phyloP scores from a whole-genome alignment of 2,329 filamentous ascomycete genomes.

The Alternaria consortialis region DNA sequence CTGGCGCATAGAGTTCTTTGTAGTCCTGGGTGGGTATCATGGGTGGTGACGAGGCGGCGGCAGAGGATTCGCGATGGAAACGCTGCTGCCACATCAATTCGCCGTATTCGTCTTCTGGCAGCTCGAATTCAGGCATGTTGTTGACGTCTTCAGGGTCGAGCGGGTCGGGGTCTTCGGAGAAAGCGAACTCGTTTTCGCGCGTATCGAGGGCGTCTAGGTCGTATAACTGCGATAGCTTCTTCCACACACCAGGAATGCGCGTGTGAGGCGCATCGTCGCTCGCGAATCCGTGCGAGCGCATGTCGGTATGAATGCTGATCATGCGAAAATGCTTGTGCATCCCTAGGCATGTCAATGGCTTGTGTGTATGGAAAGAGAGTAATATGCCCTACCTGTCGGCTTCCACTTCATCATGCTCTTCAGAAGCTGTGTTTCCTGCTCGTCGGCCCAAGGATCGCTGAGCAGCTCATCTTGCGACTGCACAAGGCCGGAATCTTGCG shows the following conservation, averaged over 20 bases:
- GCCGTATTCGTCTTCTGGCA: slow-evolving; percentile 56
- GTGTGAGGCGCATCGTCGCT: slow-evolving; percentile 78
- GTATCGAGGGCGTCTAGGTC: slow-evolving; percentile 88
- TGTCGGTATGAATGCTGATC: slow-evolving; percentile 49
- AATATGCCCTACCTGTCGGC: slow-evolving; percentile 71
- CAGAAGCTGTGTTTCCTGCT: slow-evolving; percentile 91
- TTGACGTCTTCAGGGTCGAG: slow-evolving; percentile 49
- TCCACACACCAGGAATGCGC: slow-evolving; percentile 89
- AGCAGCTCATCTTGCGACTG: slow-evolving; percentile 66
- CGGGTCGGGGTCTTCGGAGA: slow-evolving; percentile 65
- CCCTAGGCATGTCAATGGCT: slow-evolving; percentile 43
- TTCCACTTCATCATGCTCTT: slow-evolving; percentile 95
- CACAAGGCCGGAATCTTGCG: slow-evolving; percentile 47
- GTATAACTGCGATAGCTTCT: slow-evolving; percentile 83
- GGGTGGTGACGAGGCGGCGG: slow-evolving; percentile 41
- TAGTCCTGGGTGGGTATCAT: slow-evolving; percentile 43
- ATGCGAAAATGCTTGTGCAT: slow-evolving; percentile 69
- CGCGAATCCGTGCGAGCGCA: slow-evolving; percentile 68
- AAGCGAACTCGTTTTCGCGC: slow-evolving; percentile 70
- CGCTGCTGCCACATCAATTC: slow-evolving; percentile 56
- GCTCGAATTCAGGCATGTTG: slow-evolving; percentile 51
- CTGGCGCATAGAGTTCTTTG: slow-evolving; percentile 43
- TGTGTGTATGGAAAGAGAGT: background rate
- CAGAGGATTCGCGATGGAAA: slow-evolving; percentile 41
- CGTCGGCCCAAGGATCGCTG: slow-evolving; percentile 89